A percentile compares a stretch with the other conserved stretches of the same genome.
phyloP scores from a whole-genome alignment of 2,329 filamentous ascomycete genomes.

The Myriosclerotinia curreyana region DNA sequence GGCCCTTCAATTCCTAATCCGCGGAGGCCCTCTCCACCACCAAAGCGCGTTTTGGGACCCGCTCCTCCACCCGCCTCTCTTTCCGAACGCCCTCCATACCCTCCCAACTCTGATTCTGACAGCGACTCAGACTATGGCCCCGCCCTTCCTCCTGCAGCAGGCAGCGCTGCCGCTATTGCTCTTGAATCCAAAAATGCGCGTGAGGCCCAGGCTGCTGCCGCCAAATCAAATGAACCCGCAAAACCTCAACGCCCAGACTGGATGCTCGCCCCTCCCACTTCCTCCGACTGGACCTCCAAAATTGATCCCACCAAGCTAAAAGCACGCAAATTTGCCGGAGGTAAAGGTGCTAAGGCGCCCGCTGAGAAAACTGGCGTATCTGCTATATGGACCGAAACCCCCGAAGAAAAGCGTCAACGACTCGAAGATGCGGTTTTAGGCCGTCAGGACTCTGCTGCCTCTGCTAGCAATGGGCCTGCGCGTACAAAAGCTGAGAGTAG shows the following conservation, averaged over 20 bases:
- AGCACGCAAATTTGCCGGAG: slow-evolving; percentile 77
- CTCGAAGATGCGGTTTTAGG: slow-evolving; percentile 81
- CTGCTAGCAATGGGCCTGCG: slow-evolving; percentile 7
- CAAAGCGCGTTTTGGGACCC: slow-evolving; percentile 40
- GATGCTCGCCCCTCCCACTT: slow-evolving; percentile 71
- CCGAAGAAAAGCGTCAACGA: slow-evolving; percentile 78
- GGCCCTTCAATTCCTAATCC: background rate
- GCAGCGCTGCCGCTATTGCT: slow-evolving; percentile 29
- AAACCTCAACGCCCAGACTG: slow-evolving; percentile 74
- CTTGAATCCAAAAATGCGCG: slow-evolving; percentile 6
- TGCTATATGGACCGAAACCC: slow-evolving; percentile 83
- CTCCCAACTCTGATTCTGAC: slow-evolving; percentile 38
- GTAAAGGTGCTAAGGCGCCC: slow-evolving; percentile 52
- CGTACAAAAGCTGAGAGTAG: slow-evolving; percentile 31
- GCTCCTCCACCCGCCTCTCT: slow-evolving; percentile 45
- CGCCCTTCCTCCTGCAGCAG: slow-evolving; percentile 50
- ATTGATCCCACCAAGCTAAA: slow-evolving; percentile 81
- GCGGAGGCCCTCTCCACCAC: slow-evolving; percentile 8
- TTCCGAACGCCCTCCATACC: slow-evolving; percentile 41
- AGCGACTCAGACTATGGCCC: slow-evolving; percentile 57
- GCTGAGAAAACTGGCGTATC: slow-evolving; percentile 36
- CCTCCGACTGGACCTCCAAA: slow-evolving; percentile 53
- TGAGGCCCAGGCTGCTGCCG: slow-evolving; percentile 15
- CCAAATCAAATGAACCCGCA: slow-evolving; percentile 34
- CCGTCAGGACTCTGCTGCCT: slow-evolving; percentile 43